These are phyloP conservation scores for Solioccasus polychromus DNA, from an alignment of 768 basidiomycete genomes.

Conservation along the genomic window DNA sequence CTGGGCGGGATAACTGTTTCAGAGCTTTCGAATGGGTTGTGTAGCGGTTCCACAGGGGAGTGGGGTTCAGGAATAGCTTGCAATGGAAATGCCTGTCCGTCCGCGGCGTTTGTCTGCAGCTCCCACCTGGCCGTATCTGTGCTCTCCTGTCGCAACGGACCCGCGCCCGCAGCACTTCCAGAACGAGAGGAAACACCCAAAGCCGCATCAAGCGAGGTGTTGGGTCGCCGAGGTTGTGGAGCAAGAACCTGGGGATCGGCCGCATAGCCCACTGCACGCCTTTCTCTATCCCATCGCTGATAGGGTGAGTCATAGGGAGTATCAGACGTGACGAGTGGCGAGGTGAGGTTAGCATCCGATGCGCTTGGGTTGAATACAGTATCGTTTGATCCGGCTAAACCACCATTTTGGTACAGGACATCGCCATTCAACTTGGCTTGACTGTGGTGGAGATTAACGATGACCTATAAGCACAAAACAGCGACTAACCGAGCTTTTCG, in stretches of 20 bases:
- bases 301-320: conserved; percentile 31
- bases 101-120: conserved; percentile 23
- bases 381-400: conserved; percentile 29
- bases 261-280: conserved; percentile 48
- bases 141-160: conserved; percentile 24
- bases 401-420: conserved; percentile 28
- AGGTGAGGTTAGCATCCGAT: conserved; percentile 43
- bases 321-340: conserved; percentile 25
- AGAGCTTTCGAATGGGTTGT: conserved; percentile 26
- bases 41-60: conserved; percentile 7
- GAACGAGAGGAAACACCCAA: conserved; percentile 9
- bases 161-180: conserved; percentile 11
- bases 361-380: conserved; percentile 35
- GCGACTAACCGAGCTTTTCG: conserved; percentile 62
- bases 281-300: conserved; percentile 53
- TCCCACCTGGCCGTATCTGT: conserved; percentile 32
- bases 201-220: conserved; percentile 13
- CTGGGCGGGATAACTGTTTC: conserved; percentile 19
- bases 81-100: conserved; percentile 24
- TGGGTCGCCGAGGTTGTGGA: conserved; percentile 44
- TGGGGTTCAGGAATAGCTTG: conserved; percentile 16
- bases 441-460: conserved; percentile 30
- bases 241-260: conserved; percentile 46
- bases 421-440: conserved; percentile 50
- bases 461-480: background rate